phyloP scores from a whole-genome alignment of 768 basidiomycete genomes.

The Auricularia sp. region DNA sequence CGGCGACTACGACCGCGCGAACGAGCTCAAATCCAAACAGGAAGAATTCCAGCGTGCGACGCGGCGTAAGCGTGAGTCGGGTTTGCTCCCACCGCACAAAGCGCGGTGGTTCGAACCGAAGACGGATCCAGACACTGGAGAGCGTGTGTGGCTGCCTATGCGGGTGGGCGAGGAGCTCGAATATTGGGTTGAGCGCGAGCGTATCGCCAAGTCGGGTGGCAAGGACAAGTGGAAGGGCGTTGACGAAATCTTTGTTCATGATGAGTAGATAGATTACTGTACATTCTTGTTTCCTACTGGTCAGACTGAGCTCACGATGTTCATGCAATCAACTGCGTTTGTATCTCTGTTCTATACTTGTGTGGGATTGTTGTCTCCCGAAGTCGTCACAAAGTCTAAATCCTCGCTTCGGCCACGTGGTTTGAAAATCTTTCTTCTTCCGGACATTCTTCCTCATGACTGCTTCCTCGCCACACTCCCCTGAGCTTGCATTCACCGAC shows the following conservation, averaged over 20 bases:
- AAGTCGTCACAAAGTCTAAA: too few relatives aligned
- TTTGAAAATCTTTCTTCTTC: not conserved
- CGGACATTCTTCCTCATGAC: not conserved
- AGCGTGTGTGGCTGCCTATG: slow-evolving; percentile 75
- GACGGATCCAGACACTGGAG: slow-evolving; percentile 81
- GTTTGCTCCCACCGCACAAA: slow-evolving; percentile 54
- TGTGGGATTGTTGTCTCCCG: too few relatives aligned
- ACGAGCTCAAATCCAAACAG: slow-evolving; percentile 64
- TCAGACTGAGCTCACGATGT: too few relatives aligned
- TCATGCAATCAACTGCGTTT: too few relatives aligned
- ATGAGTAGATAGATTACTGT: slow-evolving; percentile 14
- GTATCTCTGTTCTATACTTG: too few relatives aligned
- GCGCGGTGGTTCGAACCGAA: slow-evolving; percentile 83
- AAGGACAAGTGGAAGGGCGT: slow-evolving; percentile 53
- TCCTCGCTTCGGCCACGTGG: too few relatives aligned
- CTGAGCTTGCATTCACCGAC: not conserved
- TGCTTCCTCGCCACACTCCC: not conserved
- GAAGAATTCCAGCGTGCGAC: slow-evolving; percentile 77
- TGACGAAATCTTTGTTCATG: slow-evolving; percentile 73
- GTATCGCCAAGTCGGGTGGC: slow-evolving; percentile 35
- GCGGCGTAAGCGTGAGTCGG: slow-evolving; percentile 65
- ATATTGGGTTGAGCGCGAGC: slow-evolving; percentile 79
- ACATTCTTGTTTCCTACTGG: too few relatives aligned
- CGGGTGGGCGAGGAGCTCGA: slow-evolving; percentile 44
- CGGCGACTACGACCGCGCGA: slow-evolving; percentile 76